Evolutionary conservation across 2,329 filamentous ascomycete species (phyloP), one percentile per base, ranked within the genome.

Genomic region (Bipolaris gigantea): DNA sequence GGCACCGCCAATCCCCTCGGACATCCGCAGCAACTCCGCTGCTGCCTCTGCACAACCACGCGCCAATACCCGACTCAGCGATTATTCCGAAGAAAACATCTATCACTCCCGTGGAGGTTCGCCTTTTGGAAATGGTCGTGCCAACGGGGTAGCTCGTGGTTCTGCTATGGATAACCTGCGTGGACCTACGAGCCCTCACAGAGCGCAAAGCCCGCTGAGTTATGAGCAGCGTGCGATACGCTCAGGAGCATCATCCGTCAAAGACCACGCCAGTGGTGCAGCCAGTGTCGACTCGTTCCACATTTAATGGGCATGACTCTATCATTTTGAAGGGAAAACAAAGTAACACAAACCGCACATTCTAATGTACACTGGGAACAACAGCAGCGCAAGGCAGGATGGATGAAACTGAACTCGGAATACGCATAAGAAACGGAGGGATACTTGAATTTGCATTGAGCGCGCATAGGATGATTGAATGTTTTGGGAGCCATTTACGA

Each of bases 1-100:
- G 21, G 70, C 71, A 18, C 71, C 71, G 2, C 71, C 71, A 3
- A 62, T 74, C 6, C 40, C 69, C 1, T 62, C 47, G 15, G 64
- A 72, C 19, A 55, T 72, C 36, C 56, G 68, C n/a, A 56, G 32
- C 34, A 56, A 52, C 16, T 50, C 33, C n/a, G 18, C 46, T 39
- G 45, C 38, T 32, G 23, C 27, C 50, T 25, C 44, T 3, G 15
- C 27, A 18, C 30, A 41, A 25, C 49, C 49, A 36, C 38, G 36
- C 19, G 36, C 45, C 19, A 43, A 44, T 16, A 48, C 43, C 18
- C 50, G 38, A 16, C 52, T 23, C 35, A 56, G 57, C 10, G 53
- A 57, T 11, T 46, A 57, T n/a, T 57, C 61, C n/a, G 50, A 57
- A 15, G 39, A 54, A 7, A 30, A 46, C 13, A 48, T 18, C n/a